These are phyloP conservation scores for Cucumis hystrix DNA, from an alignment of 306 rosid species.

Conservation along the genomic window DNA sequence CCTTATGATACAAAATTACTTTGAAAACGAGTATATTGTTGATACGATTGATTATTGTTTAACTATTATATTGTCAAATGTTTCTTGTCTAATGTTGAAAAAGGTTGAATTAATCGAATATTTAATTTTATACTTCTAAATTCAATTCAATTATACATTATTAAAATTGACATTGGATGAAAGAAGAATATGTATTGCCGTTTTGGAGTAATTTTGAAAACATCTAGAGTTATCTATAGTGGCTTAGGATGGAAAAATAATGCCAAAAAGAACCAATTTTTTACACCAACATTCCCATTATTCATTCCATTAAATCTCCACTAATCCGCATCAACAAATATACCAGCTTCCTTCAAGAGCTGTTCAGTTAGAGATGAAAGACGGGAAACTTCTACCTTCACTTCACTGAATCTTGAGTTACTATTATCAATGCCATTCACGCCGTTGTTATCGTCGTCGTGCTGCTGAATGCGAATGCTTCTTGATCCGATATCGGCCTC, in stretches of 20 bases:
- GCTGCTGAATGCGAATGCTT: neutral
- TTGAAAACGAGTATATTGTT: too few species aligned
- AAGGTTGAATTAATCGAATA: too few species aligned
- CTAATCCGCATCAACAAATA: conserved; percentile 20
- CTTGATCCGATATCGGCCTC: conserved; percentile 25
- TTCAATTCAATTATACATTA: too few species aligned
- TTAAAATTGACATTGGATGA: too few species aligned
- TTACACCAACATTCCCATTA: neutral
- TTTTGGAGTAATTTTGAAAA: too few species aligned
- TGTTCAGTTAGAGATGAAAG: conserved; percentile 63
- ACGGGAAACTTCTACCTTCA: conserved; percentile 39
- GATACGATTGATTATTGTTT: too few species aligned
- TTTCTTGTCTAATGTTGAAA: too few species aligned
- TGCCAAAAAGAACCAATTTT: neutral
- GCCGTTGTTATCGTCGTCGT: neutral
- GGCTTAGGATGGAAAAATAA: neutral
- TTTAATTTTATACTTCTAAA: too few species aligned
- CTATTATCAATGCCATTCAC: conserved; percentile 1
- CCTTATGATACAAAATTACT: too few species aligned
- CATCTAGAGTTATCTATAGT: too few species aligned
- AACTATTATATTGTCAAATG: too few species aligned
- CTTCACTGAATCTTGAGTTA: conserved; percentile 21
- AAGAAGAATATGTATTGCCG: too few species aligned
- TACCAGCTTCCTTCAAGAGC: conserved; percentile 62
- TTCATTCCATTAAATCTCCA: conserved; percentile 7